These are phyloP conservation scores for Penicillium sp. DNA, from an alignment of 2,329 filamentous ascomycete species.

Conservation along the genomic window DNA sequence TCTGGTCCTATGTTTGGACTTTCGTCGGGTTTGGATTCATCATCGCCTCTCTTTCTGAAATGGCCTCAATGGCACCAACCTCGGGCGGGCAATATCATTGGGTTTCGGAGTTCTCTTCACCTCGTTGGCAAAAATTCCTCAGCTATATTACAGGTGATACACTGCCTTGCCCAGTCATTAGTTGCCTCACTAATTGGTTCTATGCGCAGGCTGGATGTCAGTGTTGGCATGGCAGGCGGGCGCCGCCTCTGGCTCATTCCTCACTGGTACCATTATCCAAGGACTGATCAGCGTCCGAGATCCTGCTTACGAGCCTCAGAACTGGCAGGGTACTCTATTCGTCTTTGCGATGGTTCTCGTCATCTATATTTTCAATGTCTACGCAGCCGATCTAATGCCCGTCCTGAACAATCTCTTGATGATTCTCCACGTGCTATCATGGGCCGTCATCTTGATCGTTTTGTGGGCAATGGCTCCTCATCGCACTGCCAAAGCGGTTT, in stretches of 20 bases:
- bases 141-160: slow-evolving; percentile 52
- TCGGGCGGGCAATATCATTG: slow-evolving; percentile 59
- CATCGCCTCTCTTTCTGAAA: slow-evolving; percentile 59
- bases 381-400: slow-evolving; percentile 33
- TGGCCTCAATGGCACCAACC: slow-evolving; percentile 55
- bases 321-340: slow-evolving; percentile 47
- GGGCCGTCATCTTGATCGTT: slow-evolving; percentile 31
- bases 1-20: slow-evolving; percentile 42
- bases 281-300: slow-evolving; percentile 33
- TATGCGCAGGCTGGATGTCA: slow-evolving; percentile 52
- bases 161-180: background rate
- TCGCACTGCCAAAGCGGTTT: slow-evolving; percentile 28
- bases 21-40: slow-evolving; percentile 68
- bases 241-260: slow-evolving; percentile 44
- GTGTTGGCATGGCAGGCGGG: slow-evolving; percentile 52
- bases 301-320: slow-evolving; percentile 23
- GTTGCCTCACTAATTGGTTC: background rate
- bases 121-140: slow-evolving; percentile 50
- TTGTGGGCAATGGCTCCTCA: slow-evolving; percentile 34
- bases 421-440: slow-evolving; percentile 38
- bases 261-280: slow-evolving; percentile 36
- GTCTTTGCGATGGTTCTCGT: slow-evolving; percentile 50
- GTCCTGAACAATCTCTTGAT: slow-evolving; percentile 37
- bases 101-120: slow-evolving; percentile 55
- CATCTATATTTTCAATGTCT: slow-evolving; percentile 52